Evolutionary conservation across 352 stramenopile genomes (phyloP), one percentile per base, ranked within the genome.

Genomic region (Vaucheria bursata): DNA sequence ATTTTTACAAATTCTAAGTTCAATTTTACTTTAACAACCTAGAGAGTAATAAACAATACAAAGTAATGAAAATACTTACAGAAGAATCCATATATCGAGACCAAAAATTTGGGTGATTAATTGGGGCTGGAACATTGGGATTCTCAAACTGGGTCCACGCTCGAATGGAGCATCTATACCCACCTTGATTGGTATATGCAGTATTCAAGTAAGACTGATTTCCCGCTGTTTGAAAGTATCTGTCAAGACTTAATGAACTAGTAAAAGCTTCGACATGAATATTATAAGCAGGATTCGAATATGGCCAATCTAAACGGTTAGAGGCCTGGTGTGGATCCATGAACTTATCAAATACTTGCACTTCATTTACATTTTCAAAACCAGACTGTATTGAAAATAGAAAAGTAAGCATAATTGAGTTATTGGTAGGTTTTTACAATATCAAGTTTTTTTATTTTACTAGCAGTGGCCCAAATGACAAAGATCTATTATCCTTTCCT

Each of bases 51-150:
- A n/a, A n/a, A n/a, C n/a, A n/a, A n/a, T n/a, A n/a, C n/a, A n/a
- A n/a, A n/a, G n/a, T n/a, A n/a, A n/a, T n/a, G n/a, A n/a, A n/a
- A n/a, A n/a, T n/a, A n/a, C n/a, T n/a, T n/a, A n/a, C n/a, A n/a
- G n/a, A n/a, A n/a, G n/a, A n/a, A n/a, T n/a, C n/a, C 94, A 98
- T 98, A 83, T 97, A 97, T 8, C 86, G 88, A 8, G 92, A 97
- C 73, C 94, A 97, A 73, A 97, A 98, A 85, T 98, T 98, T n/a
- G n/a, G n/a, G n/a, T n/a, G n/a, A n/a, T n/a, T n/a, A n/a, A n/a
- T n/a, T n/a, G n/a, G n/a, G n/a, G n/a, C n/a, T n/a, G n/a, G n/a
- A n/a, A n/a, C n/a, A n/a, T n/a, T 85, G 0, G 90, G 88, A 77
- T 97, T 96, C 77, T 98, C 95, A 91, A 91, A 98, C 75, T 94